Evolutionary conservation across 139 green algal genomes (phyloP), one percentile per base, ranked within the genome.

Genomic region (Zygnema cylindricum): DNA sequence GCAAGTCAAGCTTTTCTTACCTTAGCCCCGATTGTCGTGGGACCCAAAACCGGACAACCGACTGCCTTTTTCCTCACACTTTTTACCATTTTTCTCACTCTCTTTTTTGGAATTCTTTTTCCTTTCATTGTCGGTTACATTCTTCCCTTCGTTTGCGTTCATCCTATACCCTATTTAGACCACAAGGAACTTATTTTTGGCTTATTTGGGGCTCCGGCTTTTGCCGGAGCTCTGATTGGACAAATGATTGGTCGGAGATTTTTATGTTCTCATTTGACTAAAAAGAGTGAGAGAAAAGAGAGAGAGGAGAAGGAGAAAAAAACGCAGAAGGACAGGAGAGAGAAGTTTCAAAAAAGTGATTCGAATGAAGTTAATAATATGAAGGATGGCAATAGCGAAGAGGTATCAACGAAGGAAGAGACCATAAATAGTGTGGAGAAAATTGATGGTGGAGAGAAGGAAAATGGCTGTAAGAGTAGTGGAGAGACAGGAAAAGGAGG

Each of bases 141-240:
- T 22, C 81, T 87, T 22, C 81, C 81, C 30, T 22, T 81, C 41
- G 21, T 87, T 39, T 57, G 25, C n/a, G 23, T 22, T n/a, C 33
- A 82, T n/a, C 81, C 81, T 36, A 42, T 69, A 7, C 81, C 81
- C 2, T 87, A 83, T 54, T 43, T 87, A 39, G 57, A 43, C 0
- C 81, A 83, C 7, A 43, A 43, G 30, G 49, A 55, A 33, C 40
- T 84, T 49, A n/a, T 11, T 2, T 21, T 39, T 49, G 41, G n/a
- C 7, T 11, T 84, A 38, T 84, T 84, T 54, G 77, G 2, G 16
- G n/a, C 32, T 35, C 77, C 77, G 11, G 77, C 77, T 63, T 63
- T 84, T 49, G 77, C 77, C 2, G 77, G 77, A 22, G 77, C 77
- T 54, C 77, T 84, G 3, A 2, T 84, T 7, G 77, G 77, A 22